Conservation (phyloP, 306 rosid species). For the Quercus parvula region DNA sequence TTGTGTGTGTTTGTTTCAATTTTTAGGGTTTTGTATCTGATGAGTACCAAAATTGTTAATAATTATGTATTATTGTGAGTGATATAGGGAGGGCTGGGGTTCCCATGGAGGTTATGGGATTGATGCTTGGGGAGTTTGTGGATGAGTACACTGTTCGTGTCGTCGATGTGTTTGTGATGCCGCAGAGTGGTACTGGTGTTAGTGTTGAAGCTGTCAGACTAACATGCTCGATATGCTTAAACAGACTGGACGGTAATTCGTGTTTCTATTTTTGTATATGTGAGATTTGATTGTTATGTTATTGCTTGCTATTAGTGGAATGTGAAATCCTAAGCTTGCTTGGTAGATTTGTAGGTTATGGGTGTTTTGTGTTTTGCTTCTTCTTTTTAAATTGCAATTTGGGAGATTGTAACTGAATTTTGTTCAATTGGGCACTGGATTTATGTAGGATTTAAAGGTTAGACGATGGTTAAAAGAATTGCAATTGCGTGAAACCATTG, state of each 20-base stretch:
- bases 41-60: too few species aligned
- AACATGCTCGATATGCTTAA: slow-evolving; percentile 96
- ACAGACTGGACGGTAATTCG: slow-evolving; percentile 79
- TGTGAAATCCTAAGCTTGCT: not conserved
- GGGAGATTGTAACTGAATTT: not conserved
- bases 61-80: not conserved
- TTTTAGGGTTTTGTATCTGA: not conserved
- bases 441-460: too few species aligned
- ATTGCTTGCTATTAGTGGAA: not conserved
- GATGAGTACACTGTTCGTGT: slow-evolving; percentile 93
- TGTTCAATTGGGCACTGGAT: not conserved
- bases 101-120: slow-evolving; percentile 97
- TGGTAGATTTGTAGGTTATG: not conserved
- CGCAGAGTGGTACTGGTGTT: slow-evolving; percentile 93
- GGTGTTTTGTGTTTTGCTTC: not conserved
- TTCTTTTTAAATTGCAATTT: not conserved
- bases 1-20: not conserved
- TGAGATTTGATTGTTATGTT: not conserved
- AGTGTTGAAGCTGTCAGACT: slow-evolving; percentile 97
- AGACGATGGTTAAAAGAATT: too few species aligned
- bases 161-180: slow-evolving; percentile 95
- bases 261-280: not conserved
- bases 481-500: not conserved
- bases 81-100: slow-evolving; percentile 89
- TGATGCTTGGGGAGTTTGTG: slow-evolving; percentile 94